These are phyloP conservation scores for Pichia cabralensis DNA, from an alignment of 805 yeast species.

Conservation along the genomic window DNA sequence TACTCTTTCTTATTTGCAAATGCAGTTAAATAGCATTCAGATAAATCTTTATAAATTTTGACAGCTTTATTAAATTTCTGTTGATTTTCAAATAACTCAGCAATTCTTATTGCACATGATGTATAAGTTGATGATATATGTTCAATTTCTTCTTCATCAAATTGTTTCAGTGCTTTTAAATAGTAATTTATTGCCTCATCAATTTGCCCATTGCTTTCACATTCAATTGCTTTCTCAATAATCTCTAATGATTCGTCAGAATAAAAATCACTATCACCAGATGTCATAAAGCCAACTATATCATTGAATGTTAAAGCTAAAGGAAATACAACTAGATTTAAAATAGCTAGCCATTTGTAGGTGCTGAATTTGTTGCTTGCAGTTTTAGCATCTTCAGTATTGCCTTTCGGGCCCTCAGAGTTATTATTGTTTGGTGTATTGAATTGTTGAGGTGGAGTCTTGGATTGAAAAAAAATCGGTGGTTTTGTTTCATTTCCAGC, in stretches of 20 bases:
- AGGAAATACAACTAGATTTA: too few relatives aligned
- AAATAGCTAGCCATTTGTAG: too few relatives aligned
- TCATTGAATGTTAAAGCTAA: too few relatives aligned
- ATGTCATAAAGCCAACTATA: too few relatives aligned
- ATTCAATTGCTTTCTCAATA: constrained; percentile 8
- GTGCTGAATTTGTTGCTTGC: too few relatives aligned
- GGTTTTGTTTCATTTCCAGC: too few relatives aligned
- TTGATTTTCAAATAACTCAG: constrained; percentile 61
- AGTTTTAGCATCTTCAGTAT: too few relatives aligned
- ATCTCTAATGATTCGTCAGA: constrained; percentile 9
- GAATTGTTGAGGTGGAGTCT: constrained; percentile 1
- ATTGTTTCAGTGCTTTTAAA: constrained; percentile 56
- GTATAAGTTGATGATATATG: constrained; percentile 69
- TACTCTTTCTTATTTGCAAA: constrained; percentile 7
- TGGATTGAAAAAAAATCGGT: constrained; percentile 3
- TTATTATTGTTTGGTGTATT: too few relatives aligned
- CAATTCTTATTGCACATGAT: constrained; percentile 74
- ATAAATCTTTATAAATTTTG: constrained; percentile 16
- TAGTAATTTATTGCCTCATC: constrained; percentile 61
- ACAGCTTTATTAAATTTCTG: constrained; percentile 20
- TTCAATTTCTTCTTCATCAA: constrained; percentile 43
- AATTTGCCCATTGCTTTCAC: constrained; percentile 32
- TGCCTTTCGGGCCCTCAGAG: too few relatives aligned
- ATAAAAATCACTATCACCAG: constrained; percentile 5
- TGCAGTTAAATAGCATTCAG: constrained; percentile 8